Conservation (phyloP, 2,329 filamentous ascomycete species). For the Neonectria sp. region DNA sequence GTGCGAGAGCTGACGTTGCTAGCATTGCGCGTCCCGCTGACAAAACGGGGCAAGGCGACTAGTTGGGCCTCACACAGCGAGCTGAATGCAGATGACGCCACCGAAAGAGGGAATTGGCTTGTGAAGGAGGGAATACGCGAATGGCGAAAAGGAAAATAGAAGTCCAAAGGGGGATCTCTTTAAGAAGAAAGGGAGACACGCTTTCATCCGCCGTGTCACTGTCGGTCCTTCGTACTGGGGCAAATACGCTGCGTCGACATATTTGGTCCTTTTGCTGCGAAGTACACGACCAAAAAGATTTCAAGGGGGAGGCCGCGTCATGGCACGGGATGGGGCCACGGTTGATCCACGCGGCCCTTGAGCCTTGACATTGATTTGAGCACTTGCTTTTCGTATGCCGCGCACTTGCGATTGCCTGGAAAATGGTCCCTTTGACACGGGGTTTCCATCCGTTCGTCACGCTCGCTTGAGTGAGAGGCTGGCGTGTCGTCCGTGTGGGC, state of each 20-base stretch:
- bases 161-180: background rate
- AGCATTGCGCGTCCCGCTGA: conserved; percentile 54
- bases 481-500: background rate
- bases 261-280: conserved; percentile 14
- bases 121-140: background rate
- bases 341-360: conserved; percentile 26
- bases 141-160: background rate
- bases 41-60: conserved; percentile 46
- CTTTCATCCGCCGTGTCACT: background rate
- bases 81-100: conserved; percentile 39
- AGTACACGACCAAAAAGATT: conserved; percentile 8
- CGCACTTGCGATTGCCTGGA: background rate
- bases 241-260: conserved; percentile 9
- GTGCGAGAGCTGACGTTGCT: conserved; percentile 50
- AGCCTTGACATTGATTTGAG: conserved; percentile 7
- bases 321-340: conserved; percentile 25
- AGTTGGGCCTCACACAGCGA: conserved; percentile 33
- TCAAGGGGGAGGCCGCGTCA: conserved; percentile 31
- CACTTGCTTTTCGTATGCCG: conserved; percentile 12
- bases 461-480: conserved; percentile 6
- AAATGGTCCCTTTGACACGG: background rate
- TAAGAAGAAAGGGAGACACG: background rate
- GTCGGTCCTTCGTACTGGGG: background rate
- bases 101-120: conserved; percentile 15
- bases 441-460: conserved; percentile 1